Base-by-base conservation (phyloP, 2,329 filamentous ascomycete genomes). In the Albophoma yamanashiensis region DNA sequence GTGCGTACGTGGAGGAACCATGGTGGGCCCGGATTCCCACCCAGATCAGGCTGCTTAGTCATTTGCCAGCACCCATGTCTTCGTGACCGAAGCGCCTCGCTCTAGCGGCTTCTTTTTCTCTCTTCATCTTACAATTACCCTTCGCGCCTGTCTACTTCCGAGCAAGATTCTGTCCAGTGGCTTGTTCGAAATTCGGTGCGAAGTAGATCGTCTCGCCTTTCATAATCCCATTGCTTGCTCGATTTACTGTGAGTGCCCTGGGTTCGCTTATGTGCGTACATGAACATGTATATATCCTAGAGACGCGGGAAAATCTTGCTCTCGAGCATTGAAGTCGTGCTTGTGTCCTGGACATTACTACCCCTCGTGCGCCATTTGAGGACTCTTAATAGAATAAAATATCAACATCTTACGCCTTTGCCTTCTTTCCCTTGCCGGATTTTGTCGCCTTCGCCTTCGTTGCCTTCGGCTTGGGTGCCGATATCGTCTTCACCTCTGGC, bases 241-340 rank as follows among this genome's bases (percentile, higher is more conserved):
- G 62, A 69, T 58, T 68, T 69, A 67, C 66, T 64, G 73, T 74
- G 78, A 76, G 78, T 76, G 76, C 75, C 72, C 74, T 76, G 77
- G 82, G 81, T 85, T 85, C 82, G 82, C 82, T 76, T 85, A 81
- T 82, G 81, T 73, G 82, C 81, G 77, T 71, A 84, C 80, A 85
- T 80, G 12, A 38, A 38, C 1, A 38, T 14, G 2, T 14, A 38
- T 38, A 31, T 31, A 31, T 3, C 27, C 27, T 31, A 14, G 36
- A 38, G 36, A 38, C 14, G 36, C 36, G 2, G 36, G 36, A 38
- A 38, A 38, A 38, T 38, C 36, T 38, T 38, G 36, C 36, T 38
- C 36, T 38, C 12, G 36, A 38, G 36, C 36, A 14, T 38, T 38
- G 8, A 38, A 14, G 36, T 38, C 36, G 11, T 38, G 36, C 31